Conservation (phyloP, 495 filamentous ascomycete species). For the Immersiella caudata region DNA sequence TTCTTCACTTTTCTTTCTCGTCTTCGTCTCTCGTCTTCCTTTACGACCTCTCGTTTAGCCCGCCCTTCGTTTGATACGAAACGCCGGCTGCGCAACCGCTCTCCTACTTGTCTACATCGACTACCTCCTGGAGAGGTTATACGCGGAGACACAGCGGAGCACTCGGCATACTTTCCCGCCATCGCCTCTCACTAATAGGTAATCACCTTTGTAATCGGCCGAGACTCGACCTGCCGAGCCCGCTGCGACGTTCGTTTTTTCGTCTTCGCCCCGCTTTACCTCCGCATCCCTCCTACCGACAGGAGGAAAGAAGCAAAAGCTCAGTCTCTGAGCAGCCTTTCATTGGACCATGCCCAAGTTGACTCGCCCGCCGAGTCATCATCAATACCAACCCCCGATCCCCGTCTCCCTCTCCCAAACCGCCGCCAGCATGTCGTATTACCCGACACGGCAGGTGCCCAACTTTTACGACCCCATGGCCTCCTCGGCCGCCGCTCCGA, state of each 20-base stretch:
- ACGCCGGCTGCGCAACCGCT: slow-evolving; percentile 20
- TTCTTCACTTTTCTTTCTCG: slow-evolving; percentile 35
- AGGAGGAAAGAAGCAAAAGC: slow-evolving; percentile 15
- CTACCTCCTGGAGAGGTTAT: slow-evolving; percentile 23
- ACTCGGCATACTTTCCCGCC: slow-evolving; percentile 2
- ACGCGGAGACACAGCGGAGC: slow-evolving; percentile 13
- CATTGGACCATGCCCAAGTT: slow-evolving; percentile 38
- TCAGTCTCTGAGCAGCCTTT: slow-evolving; percentile 12
- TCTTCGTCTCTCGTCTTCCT: slow-evolving; percentile 32
- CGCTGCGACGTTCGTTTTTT: slow-evolving; percentile 8
- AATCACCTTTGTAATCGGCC: slow-evolving; percentile 29
- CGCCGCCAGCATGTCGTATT: slow-evolving; percentile 36
- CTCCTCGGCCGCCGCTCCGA: slow-evolving; percentile 27
- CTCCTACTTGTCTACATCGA: not conserved
- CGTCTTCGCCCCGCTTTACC: slow-evolving; percentile 8
- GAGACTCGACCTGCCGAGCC: slow-evolving; percentile 21
- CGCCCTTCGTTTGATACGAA: slow-evolving; percentile 54
- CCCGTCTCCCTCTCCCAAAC: slow-evolving; percentile 26
- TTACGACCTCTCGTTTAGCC: slow-evolving; percentile 34
- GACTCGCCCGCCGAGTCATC: slow-evolving; percentile 36
- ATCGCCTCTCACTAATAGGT: slow-evolving; percentile 27
- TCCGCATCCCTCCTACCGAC: not conserved
- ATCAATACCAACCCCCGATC: slow-evolving; percentile 35
- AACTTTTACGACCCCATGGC: slow-evolving; percentile 36
- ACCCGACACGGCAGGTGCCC: slow-evolving; percentile 32